Evolutionary conservation across 164 flowering plant genomes (phyloP).

Genomic region (Litsea cubeba): DNA sequence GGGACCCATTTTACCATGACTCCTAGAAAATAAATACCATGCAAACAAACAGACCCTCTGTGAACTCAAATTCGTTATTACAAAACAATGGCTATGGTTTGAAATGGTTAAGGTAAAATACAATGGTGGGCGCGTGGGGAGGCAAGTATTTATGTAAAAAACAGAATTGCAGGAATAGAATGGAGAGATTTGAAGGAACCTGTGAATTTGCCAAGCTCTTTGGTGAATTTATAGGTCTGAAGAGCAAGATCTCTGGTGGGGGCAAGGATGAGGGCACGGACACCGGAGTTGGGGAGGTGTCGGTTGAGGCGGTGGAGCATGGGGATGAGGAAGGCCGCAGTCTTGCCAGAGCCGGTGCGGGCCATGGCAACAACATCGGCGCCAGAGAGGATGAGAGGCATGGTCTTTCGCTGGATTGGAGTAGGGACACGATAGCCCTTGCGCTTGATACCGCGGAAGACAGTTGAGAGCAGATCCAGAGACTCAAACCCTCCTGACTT

Average conservation of each 20-base stretch:
- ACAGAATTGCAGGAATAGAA: no score
- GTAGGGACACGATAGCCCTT: conserved; percentile 95
- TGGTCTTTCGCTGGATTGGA: conserved; percentile 91
- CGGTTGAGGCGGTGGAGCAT: conserved; percentile 76
- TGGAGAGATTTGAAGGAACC: conserved; percentile 33
- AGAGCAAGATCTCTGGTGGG: conserved; percentile 91
- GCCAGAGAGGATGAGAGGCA: conserved; percentile 86
- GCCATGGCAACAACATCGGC: conserved; percentile 98
- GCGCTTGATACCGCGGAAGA: conserved; percentile 64
- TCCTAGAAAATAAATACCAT: no score
- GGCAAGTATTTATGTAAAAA: neutral
- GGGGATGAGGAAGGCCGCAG: conserved; percentile 89
- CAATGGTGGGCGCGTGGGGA: neutral
- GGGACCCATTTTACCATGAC: no score
- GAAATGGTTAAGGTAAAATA: no score
- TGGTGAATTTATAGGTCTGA: conserved; percentile 81
- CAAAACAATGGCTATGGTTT: no score
- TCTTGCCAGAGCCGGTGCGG: conserved; percentile 93
- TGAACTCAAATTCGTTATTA: no score
- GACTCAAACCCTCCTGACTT: conserved; percentile 90
- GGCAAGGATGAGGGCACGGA: conserved; percentile 76
- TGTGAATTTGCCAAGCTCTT: conserved; percentile 70
- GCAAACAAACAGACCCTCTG: no score
- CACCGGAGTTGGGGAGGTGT: conserved; percentile 69
- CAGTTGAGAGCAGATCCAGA: conserved; percentile 50